A percentile compares a stretch with the other conserved stretches of the same genome.
Conservation (phyloP, 352 stramenopile genomes). For the Blastocystis sp. region DNA sequence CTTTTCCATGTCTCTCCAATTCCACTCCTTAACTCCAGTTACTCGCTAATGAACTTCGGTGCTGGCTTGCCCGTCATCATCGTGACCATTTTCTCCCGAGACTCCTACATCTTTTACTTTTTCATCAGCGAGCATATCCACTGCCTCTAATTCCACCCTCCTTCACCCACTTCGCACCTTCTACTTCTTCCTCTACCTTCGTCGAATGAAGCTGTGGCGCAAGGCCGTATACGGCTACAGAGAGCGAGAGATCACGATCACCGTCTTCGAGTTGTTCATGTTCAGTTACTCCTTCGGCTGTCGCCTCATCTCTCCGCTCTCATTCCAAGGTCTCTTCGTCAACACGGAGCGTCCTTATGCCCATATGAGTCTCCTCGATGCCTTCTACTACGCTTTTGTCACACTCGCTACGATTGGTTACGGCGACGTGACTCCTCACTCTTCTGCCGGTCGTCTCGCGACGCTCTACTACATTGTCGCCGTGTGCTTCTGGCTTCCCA, state of each 20-base stretch:
- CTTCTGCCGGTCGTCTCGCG: not conserved
- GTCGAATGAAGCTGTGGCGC: slow-evolving; percentile 40
- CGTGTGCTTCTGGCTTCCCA: slow-evolving; percentile 24
- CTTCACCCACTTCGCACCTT: slow-evolving; percentile 40
- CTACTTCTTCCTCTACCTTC: slow-evolving; percentile 52
- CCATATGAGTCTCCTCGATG: slow-evolving; percentile 18
- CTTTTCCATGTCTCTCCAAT: slow-evolving; percentile 1
- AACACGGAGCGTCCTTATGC: slow-evolving; percentile 27
- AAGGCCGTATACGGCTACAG: not conserved
- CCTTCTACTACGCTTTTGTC: slow-evolving; percentile 46
- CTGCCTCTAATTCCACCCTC: not conserved
- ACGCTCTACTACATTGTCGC: slow-evolving; percentile 49
- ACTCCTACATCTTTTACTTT: slow-evolving; percentile 18
- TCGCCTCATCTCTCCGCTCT: not conserved
- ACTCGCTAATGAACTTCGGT: slow-evolving; percentile 11
- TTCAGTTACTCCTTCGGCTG: slow-evolving; percentile 43
- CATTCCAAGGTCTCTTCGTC: not conserved
- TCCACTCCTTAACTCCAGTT: not conserved
- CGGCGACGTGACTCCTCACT: slow-evolving; percentile 35
- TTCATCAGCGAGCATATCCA: slow-evolving; percentile 36
- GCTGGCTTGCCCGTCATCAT: slow-evolving; percentile 34
- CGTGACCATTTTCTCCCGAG: slow-evolving; percentile 1
- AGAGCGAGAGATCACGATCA: slow-evolving; percentile 27
- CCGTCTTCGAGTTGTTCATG: slow-evolving; percentile 12
- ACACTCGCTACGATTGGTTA: slow-evolving; percentile 56